Conservation (phyloP, 2,329 filamentous ascomycete species). For the Cadophora gregata region DNA sequence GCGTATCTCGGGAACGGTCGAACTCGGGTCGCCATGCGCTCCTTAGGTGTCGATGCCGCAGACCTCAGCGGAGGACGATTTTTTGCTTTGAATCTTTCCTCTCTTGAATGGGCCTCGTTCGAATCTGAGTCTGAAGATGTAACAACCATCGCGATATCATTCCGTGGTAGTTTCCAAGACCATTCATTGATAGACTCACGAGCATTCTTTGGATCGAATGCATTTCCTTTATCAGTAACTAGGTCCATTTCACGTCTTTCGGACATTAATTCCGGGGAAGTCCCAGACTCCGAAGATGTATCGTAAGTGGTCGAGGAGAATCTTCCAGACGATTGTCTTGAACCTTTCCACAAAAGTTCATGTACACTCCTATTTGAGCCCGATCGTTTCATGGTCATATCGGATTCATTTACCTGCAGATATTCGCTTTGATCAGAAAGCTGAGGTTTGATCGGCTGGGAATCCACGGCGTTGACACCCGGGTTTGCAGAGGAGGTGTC, state of each 20-base stretch:
- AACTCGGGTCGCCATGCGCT: slow-evolving; percentile 13
- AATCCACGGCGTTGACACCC: background rate
- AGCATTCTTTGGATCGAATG: slow-evolving; percentile 35
- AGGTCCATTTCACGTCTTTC: background rate
- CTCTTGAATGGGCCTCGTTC: background rate
- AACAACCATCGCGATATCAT: slow-evolving; percentile 17
- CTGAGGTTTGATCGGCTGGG: background rate
- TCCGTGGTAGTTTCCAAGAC: slow-evolving; percentile 29
- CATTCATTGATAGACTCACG: slow-evolving; percentile 36
- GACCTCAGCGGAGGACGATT: background rate
- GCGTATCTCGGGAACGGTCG: slow-evolving; percentile 21
- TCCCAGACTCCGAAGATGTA: slow-evolving; percentile 3
- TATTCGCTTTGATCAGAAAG: background rate
- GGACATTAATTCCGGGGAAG: background rate
- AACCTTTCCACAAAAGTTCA: slow-evolving; percentile 39
- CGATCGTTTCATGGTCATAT: background rate
- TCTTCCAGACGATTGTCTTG: background rate
- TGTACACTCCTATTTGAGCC: slow-evolving; percentile 29
- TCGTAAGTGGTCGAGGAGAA: slow-evolving; percentile 1
- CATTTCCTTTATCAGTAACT: slow-evolving; percentile 23
- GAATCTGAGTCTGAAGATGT: slow-evolving; percentile 32
- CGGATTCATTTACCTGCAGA: slow-evolving; percentile 12
- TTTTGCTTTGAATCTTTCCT: background rate
- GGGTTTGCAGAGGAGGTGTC: background rate
- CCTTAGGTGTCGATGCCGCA: slow-evolving; percentile 14